Base-by-base conservation (phyloP, 805 yeast genomes). In the Yarrowia deformans region DNA sequence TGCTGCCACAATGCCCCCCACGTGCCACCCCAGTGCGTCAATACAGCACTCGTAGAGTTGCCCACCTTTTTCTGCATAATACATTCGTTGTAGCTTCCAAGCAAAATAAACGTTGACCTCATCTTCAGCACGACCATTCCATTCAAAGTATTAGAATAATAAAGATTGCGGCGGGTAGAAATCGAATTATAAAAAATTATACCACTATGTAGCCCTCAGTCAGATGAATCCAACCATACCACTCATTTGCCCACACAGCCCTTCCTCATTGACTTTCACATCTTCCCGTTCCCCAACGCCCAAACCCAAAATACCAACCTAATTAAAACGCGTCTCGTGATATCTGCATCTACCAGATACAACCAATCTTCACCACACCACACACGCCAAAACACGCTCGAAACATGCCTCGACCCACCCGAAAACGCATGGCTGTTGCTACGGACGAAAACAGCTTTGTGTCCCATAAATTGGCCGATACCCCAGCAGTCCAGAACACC, bases 331-430 rank as follows among this genome's bases (percentile, higher is more conserved):
- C 63, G 63, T 42, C 46, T 18, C 29, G 46, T 40, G 43, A 40
- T 40, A 37, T 23, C 48, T 16, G 12, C 40, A 34, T 9, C 37
- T 18, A 10, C 6, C 3, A 23, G 29, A 23, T 23, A 23, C 29
- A 23, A 23, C 29, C 29, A 23, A 23, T 34, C 60, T 18, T 19
- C 43, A 10, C 45, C 8, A 14, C 43, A 37, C 60, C 5, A 13
- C 45, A 52, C 40, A 5, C 3, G 14, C 9, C 13, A 45, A 18
- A 23, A 55, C 37, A 23, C 13, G 35, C 13, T 3, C 1, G 7
- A 29, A 34, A 13, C 52, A 60, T 60, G 66, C 43, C 66, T 5
- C 42, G 52, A 43, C 66, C 66, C 10, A 52, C 49, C 6, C 50
- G 66, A 60, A 60, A 60, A 60, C 66, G 66, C 19, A 14, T 7